These are phyloP conservation scores for Euptelea pleiosperma DNA, from an alignment of 164 flowering plant genomes.

Conservation along the genomic window DNA sequence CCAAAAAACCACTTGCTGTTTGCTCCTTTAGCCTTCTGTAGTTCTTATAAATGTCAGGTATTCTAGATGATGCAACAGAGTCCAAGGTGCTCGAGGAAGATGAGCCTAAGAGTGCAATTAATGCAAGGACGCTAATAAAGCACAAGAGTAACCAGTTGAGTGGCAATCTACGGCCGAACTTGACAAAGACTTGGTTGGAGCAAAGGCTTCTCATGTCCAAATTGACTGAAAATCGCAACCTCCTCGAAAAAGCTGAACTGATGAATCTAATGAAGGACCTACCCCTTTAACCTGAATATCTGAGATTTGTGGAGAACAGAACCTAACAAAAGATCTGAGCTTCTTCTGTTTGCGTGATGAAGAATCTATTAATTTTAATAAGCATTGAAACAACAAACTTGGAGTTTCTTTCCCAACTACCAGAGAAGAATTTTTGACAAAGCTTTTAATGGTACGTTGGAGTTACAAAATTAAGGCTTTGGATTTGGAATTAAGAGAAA, in stretches of 20 bases:
- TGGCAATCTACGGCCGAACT: conserved; percentile 58
- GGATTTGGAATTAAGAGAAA: not conserved
- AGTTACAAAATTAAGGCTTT: not conserved
- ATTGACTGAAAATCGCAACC: conserved; percentile 8
- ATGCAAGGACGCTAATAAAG: conserved; percentile 48
- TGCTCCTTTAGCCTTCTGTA: conserved; percentile 81
- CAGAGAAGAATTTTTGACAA: not conserved
- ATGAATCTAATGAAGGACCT: conserved; percentile 6
- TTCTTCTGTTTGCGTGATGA: conserved; percentile 13
- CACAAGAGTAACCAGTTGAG: conserved; percentile 64
- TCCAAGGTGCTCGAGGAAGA: conserved; percentile 49
- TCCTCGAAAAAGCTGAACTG: conserved; percentile 10
- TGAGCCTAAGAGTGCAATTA: conserved; percentile 59
- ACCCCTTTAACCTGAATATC: too few species aligned
- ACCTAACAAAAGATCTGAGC: conserved; percentile 27
- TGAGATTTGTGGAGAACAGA: conserved; percentile 25
- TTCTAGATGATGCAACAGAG: conserved; percentile 24
- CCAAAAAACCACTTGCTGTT: conserved; percentile 62
- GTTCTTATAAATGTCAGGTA: conserved; percentile 45
- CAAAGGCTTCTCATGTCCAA: conserved; percentile 86
- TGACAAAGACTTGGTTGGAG: conserved; percentile 41
- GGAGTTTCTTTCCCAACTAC: not conserved
- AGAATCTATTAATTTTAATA: conserved; percentile 20
- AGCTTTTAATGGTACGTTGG: not conserved
- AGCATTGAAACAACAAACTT: conserved; percentile 21